phyloP scores from a whole-genome alignment of 306 rosid species.

The Chamaecrista fasciculata region DNA sequence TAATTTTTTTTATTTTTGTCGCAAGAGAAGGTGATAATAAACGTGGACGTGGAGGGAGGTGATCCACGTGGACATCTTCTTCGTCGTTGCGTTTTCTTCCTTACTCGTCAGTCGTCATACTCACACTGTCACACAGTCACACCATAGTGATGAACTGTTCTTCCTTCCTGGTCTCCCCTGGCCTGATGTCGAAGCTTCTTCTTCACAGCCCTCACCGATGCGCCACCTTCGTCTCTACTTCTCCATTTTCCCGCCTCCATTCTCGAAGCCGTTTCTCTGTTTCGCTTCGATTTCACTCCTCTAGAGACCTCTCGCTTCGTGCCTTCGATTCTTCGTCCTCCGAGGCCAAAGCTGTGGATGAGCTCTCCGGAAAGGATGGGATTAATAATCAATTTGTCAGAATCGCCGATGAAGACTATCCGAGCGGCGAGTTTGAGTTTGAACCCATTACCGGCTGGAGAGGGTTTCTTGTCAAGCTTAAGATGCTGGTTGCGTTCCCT shows the following conservation, averaged over 20 bases:
- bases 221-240: background rate
- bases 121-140: too few relatives aligned
- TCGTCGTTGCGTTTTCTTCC: too few relatives aligned
- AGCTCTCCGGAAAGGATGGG: background rate
- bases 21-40: background rate
- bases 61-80: background rate
- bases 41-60: conserved; percentile 5
- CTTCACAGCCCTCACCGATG: conserved; percentile 39
- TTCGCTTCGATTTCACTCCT: conserved; percentile 17
- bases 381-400: conserved; percentile 16
- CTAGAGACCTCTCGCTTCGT: conserved; percentile 31
- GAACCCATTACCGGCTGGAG: conserved; percentile 55
- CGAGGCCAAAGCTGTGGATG: background rate
- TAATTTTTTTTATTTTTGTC: too few relatives aligned
- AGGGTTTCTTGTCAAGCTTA: conserved; percentile 61
- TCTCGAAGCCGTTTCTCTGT: conserved; percentile 28
- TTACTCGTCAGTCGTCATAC: background rate
- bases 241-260: conserved; percentile 23
- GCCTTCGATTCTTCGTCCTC: conserved; percentile 50
- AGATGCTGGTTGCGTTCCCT: conserved; percentile 71
- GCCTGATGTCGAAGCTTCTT: conserved; percentile 59
- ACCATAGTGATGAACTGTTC: background rate
- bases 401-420: conserved; percentile 38
- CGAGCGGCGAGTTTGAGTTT: conserved; percentile 67
- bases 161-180: too few relatives aligned